Conservation (phyloP, 495 filamentous ascomycete species). For the Jackrogersella minutella region DNA sequence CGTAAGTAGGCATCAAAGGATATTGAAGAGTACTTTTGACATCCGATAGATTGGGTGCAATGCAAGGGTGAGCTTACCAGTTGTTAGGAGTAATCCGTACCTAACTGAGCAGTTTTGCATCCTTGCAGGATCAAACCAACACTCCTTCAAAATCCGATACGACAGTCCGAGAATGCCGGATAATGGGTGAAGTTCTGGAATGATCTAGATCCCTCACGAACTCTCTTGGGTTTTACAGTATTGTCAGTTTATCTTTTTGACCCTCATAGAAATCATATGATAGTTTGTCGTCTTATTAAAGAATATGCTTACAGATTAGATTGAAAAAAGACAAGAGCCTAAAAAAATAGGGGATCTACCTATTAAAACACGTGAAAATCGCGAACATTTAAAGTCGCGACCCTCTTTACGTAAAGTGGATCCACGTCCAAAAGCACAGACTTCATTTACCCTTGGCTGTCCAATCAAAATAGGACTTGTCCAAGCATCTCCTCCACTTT, state of each 20-base stretch:
- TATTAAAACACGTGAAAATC: neutral
- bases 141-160: neutral
- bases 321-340: no score
- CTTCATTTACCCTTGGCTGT: neutral
- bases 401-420: neutral
- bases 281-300: no score
- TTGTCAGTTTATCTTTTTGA: neutral
- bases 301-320: no score
- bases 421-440: neutral
- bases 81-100: no score
- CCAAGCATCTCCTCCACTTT: neutral
- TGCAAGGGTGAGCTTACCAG: no score
- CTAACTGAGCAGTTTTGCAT: neutral
- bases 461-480: neutral
- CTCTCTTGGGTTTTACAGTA: neutral
- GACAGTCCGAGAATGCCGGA: neutral
- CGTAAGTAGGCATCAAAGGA: no score
- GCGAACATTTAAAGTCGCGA: neutral
- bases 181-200: neutral
- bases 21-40: no score
- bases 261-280: no score
- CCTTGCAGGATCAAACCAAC: neutral
- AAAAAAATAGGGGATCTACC: no score
- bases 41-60: no score
- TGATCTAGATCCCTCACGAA: neutral